Evolutionary conservation across 495 filamentous ascomycete genomes (phyloP).

Genomic region (Penicillium lagena): DNA sequence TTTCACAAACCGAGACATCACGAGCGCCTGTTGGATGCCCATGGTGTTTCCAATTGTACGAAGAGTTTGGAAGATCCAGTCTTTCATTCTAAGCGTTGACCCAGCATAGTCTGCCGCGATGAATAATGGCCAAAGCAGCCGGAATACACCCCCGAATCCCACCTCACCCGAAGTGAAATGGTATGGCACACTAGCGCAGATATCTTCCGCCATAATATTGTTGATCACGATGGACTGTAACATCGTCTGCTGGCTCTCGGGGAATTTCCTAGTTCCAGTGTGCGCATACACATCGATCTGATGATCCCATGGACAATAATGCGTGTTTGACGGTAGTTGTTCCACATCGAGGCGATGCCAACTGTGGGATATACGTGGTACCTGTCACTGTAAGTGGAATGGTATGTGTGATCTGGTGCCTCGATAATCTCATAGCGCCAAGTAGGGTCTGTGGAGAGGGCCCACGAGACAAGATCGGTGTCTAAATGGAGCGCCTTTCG

Average conservation of each 20-base stretch:
- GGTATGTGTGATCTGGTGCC: background rate
- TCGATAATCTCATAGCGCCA: slow-evolving; percentile 1
- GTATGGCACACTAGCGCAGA: slow-evolving; percentile 11
- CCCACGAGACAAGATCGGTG: slow-evolving; percentile 6
- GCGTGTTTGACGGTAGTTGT: slow-evolving; percentile 9
- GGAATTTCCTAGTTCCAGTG: background rate
- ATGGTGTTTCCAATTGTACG: slow-evolving; percentile 1
- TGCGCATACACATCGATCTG: background rate
- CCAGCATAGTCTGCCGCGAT: slow-evolving; percentile 3
- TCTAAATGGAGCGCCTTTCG: slow-evolving; percentile 8
- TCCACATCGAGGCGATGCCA: slow-evolving; percentile 6
- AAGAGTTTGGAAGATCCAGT: slow-evolving; percentile 4
- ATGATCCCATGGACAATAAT: slow-evolving; percentile 10
- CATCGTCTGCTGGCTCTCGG: slow-evolving; percentile 1
- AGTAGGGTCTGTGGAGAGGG: background rate
- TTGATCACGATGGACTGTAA: slow-evolving; percentile 1
- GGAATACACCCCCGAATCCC: slow-evolving; percentile 3
- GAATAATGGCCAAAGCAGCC: slow-evolving; percentile 13
- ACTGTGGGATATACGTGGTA: slow-evolving; percentile 5
- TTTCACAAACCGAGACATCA: background rate
- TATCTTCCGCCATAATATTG: slow-evolving; percentile 6
- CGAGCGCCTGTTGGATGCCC: slow-evolving; percentile 5
- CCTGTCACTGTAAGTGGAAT: background rate
- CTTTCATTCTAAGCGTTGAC: background rate
- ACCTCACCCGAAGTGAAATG: slow-evolving; percentile 4